Evolutionary conservation across 495 filamentous ascomycete species (phyloP).

Genomic region (Penicillium desertorum): DNA sequence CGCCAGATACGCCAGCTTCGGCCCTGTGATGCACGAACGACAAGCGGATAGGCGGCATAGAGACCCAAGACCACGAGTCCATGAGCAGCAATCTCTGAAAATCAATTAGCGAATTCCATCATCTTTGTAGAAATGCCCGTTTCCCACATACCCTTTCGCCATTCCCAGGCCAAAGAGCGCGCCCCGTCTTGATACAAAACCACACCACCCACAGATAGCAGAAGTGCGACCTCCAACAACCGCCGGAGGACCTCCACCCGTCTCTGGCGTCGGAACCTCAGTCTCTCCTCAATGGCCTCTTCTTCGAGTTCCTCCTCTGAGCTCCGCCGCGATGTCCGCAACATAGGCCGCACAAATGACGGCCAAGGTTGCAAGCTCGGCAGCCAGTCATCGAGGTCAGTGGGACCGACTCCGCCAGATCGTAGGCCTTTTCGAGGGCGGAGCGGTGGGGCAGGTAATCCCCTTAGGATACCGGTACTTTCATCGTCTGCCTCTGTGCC

Average conservation of each 20-base stretch:
- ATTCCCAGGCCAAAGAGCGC: constrained; percentile 39
- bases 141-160: constrained; percentile 42
- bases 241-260: constrained; percentile 48
- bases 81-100: constrained; percentile 51
- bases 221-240: constrained; percentile 42
- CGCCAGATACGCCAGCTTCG: constrained; percentile 30
- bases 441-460: constrained; percentile 71
- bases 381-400: constrained; percentile 38
- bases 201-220: constrained; percentile 47
- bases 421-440: constrained; percentile 73
- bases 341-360: constrained; percentile 34
- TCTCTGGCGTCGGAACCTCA: constrained; percentile 35
- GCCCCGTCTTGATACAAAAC: constrained; percentile 36
- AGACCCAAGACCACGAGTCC: constrained; percentile 40
- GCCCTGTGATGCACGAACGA: constrained; percentile 25
- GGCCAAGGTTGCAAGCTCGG: constrained; percentile 40
- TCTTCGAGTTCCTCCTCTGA: constrained; percentile 40
- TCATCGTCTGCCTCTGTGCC: constrained; percentile 94
- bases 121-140: neutral
- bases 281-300: constrained; percentile 29
- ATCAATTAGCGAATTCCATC: constrained; percentile 1
- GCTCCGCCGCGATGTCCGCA: constrained; percentile 39
- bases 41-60: constrained; percentile 51
- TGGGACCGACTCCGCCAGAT: constrained; percentile 47
- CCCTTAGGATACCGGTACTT: constrained; percentile 65